phyloP scores from a whole-genome alignment of 768 basidiomycete species.

The Tremella yokohamensis region DNA sequence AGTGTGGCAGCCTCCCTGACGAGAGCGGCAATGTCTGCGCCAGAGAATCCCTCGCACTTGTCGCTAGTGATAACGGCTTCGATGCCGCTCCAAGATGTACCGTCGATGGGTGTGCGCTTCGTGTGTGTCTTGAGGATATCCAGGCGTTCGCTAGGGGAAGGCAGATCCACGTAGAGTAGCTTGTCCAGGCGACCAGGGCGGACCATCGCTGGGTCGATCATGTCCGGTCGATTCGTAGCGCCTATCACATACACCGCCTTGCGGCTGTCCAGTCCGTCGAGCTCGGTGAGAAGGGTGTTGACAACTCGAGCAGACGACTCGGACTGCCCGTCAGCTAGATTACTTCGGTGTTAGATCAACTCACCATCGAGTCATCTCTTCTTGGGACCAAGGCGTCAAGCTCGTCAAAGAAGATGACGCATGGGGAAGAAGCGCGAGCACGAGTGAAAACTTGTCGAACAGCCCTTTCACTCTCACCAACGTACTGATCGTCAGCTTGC shows the following conservation, averaged over 20 bases:
- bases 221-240: conserved; percentile 91
- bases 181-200: conserved; percentile 95
- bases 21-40: conserved; percentile 82
- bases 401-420: conserved; percentile 94
- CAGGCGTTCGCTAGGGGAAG: conserved; percentile 65
- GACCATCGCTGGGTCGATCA: conserved; percentile 97
- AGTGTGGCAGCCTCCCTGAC: conserved; percentile 84
- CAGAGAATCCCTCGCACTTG: conserved; percentile 80
- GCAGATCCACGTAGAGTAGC: conserved; percentile 86
- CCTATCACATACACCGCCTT: conserved; percentile 89
- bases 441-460: conserved; percentile 91
- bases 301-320: conserved; percentile 91
- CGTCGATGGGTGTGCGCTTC: conserved; percentile 65
- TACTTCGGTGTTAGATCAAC: conserved; percentile 38
- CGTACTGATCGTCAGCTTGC: conserved; percentile 62
- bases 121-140: conserved; percentile 77
- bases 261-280: conserved; percentile 82
- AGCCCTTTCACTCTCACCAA: conserved; percentile 93
- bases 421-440: conserved; percentile 87
- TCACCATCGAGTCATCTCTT: conserved; percentile 79
- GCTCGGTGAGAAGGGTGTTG: conserved; percentile 87
- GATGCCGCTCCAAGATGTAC: conserved; percentile 48
- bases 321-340: conserved; percentile 57
- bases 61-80: conserved; percentile 58
- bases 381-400: conserved; percentile 86